phyloP scores from a whole-genome alignment of 768 basidiomycete species.

The Podaxis carcinomalis region DNA sequence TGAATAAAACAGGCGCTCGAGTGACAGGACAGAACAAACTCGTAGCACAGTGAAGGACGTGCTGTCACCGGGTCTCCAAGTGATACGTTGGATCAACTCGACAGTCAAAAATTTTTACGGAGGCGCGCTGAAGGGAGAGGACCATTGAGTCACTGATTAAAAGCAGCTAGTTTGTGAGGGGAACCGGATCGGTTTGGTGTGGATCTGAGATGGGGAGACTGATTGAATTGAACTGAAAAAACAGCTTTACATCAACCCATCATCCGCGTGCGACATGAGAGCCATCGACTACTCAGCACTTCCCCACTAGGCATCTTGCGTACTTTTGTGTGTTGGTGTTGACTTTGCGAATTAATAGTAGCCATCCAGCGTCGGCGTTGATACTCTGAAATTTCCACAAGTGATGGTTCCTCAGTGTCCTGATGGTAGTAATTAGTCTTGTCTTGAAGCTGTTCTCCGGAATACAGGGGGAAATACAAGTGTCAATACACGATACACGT shows the following conservation, averaged over 20 bases:
- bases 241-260: background rate
- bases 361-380: background rate
- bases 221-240: slow-evolving; percentile 1
- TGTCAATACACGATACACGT: slow-evolving; percentile 8
- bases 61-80: background rate
- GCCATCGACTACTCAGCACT: background rate
- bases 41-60: background rate
- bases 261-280: background rate
- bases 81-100: background rate
- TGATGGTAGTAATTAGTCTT: background rate
- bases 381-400: background rate
- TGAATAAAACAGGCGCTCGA: background rate
- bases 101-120: slow-evolving; percentile 1
- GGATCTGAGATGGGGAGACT: slow-evolving; percentile 7
- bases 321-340: background rate
- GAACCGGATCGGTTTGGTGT: slow-evolving; percentile 6
- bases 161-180: background rate
- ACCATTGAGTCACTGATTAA: slow-evolving; percentile 5
- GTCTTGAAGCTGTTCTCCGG: background rate
- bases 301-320: background rate
- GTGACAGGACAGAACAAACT: background rate
- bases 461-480: background rate
- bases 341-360: background rate
- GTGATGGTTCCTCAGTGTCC: slow-evolving; percentile 8
- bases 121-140: background rate